Evolutionary conservation across 805 yeast genomes (phyloP), one percentile per base, ranked within the genome.

Genomic region (fission yeast (Schizosaccharomyces pombe)): DNA sequence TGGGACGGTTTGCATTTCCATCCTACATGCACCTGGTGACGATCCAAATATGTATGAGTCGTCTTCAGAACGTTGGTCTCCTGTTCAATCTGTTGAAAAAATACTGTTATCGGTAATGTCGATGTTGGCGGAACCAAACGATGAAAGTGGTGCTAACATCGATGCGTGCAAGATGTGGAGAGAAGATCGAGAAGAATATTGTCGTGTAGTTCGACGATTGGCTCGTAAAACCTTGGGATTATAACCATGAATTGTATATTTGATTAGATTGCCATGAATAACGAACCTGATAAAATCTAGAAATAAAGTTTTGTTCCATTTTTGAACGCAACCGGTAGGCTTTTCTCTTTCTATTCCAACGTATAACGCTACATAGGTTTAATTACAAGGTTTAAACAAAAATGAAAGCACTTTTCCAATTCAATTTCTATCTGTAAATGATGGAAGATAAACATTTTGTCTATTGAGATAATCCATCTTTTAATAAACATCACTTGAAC

Each of bases 41-140:
- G 98, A 91, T 66, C 97, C 98, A 22, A 77, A 86, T 65, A 86
- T 82, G 74, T 91, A 91, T 68, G 98, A 91, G 66, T 68, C 84
- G 31, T 94, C 97, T 0, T 93, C 87, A 61, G 98, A 91, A 68
- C 72, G 98, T 59, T 91, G 98, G 98, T 83, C 94, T 5, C 98
- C 98, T 0, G 87, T 91, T 31, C 98, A 91, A 66, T 83, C 94
- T 64, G 87, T 91, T n/a, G 98, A 91, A 68, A 91, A 91, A 74
- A 91, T 91, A 57, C 70, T 91, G 57, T 68, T 91, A 57, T 82
- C 94, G 66, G 97, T 91, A 24, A 78, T 87, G 74, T 83, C 94
- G 62, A 87, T 91, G 96, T 72, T 91, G 57, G 94, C 96, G 56
- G 95, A 91, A 67, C 97, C 98, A 2, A 91, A 91, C 63, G 81